A percentile compares a stretch with the other conserved stretches of the same genome.
Conservation (phyloP, 495 filamentous ascomycete genomes). For the Pyrenopolyporus hunteri region DNA sequence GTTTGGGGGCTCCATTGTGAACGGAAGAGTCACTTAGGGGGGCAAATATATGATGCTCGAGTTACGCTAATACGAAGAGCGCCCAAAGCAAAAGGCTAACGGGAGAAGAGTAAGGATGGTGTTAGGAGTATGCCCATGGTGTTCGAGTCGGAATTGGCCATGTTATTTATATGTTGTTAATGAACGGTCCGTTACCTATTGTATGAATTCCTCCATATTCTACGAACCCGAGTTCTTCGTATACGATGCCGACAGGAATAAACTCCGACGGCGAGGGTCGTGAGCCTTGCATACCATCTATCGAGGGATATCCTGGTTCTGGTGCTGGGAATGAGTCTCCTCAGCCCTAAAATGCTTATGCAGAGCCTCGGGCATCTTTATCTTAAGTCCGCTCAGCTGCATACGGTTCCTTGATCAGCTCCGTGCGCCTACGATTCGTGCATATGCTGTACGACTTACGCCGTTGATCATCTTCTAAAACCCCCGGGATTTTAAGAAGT, state of each 20-base stretch:
- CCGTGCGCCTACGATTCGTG: neutral
- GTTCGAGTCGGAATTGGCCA: neutral
- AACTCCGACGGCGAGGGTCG: neutral
- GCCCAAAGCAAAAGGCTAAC: too few species aligned
- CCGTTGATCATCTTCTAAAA: too few species aligned
- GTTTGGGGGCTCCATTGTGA: constrained; percentile 42
- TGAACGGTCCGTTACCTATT: neutral
- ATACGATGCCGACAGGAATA: too few species aligned
- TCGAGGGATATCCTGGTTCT: too few species aligned
- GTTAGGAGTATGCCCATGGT: too few species aligned
- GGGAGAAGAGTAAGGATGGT: too few species aligned
- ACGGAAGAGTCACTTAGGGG: too few species aligned
- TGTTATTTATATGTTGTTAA: neutral
- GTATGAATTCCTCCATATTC: neutral
- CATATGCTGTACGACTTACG: neutral
- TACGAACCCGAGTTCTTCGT: neutral
- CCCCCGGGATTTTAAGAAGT: too few species aligned
- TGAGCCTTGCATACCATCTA: neutral
- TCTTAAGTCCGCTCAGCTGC: neutral
- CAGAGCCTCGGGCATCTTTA: neutral
- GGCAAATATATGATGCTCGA: too few species aligned
- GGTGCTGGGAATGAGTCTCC: neutral
- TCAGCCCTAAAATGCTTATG: neutral
- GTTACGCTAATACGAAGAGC: too few species aligned
- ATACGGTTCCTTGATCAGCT: neutral